A percentile compares a stretch with the other conserved stretches of the same genome.
Conservation (phyloP, 2,329 filamentous ascomycete species). For the Sclerotinia subarctica region DNA sequence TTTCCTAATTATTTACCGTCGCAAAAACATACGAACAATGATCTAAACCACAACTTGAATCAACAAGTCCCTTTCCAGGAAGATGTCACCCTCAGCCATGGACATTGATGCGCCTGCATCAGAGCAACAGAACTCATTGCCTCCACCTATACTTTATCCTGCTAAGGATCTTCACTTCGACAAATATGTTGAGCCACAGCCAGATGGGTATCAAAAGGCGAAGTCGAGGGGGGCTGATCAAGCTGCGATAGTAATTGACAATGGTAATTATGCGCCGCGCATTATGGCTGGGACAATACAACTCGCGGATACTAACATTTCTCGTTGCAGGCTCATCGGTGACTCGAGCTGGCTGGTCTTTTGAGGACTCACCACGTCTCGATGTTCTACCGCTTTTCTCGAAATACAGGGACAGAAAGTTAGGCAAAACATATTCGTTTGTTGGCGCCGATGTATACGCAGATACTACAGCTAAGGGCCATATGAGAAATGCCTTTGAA, state of each 20-base stretch:
- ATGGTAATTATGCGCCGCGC: constrained; percentile 57
- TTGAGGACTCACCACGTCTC: constrained; percentile 77
- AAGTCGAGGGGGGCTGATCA: constrained; percentile 51
- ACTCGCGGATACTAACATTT: constrained; percentile 22
- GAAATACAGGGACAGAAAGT: constrained; percentile 90
- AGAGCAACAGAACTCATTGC: constrained; percentile 48
- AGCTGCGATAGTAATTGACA: constrained; percentile 93
- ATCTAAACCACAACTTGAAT: constrained; percentile 4
- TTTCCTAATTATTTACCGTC: not conserved
- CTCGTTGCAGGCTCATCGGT: constrained; percentile 68
- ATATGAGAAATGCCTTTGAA: constrained; percentile 89
- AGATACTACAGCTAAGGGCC: constrained; percentile 86
- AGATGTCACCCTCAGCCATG: constrained; percentile 39
- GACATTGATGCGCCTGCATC: constrained; percentile 37
- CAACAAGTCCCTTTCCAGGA: constrained; percentile 16
- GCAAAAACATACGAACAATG: not conserved
- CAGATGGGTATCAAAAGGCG: constrained; percentile 65
- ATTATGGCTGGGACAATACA: not conserved
- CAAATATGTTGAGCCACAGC: constrained; percentile 50
- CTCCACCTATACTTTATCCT: constrained; percentile 54
- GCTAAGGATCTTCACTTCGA: constrained; percentile 62
- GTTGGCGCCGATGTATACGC: constrained; percentile 90
- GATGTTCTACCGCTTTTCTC: constrained; percentile 86
- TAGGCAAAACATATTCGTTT: constrained; percentile 88
- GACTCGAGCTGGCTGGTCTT: constrained; percentile 93